These are phyloP conservation scores for Penicillium digitatum DNA, from an alignment of 2,329 filamentous ascomycete genomes.

Conservation along the genomic window DNA sequence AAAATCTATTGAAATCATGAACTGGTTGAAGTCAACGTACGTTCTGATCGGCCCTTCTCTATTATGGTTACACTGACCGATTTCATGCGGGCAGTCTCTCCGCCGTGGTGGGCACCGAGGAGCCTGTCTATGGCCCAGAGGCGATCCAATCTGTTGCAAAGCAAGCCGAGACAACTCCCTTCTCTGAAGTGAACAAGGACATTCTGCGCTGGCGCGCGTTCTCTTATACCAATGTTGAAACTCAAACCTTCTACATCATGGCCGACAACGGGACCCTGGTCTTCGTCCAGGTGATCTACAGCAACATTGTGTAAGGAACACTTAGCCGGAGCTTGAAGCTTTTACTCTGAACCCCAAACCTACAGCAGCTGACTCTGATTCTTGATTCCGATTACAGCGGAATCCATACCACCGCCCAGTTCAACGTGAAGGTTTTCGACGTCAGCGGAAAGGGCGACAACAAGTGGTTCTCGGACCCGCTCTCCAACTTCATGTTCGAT, in stretches of 20 bases:
- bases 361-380: constrained; percentile 8
- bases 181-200: constrained; percentile 71
- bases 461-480: constrained; percentile 77
- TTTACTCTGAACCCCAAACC: background rate
- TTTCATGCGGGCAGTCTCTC: constrained; percentile 54
- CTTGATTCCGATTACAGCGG: constrained; percentile 55
- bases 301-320: constrained; percentile 77
- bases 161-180: constrained; percentile 72
- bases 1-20: constrained; percentile 60
- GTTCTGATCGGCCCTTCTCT: constrained; percentile 34
- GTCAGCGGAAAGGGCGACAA: constrained; percentile 66
- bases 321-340: background rate
- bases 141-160: constrained; percentile 82
- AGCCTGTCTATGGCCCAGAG: constrained; percentile 88
- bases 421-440: constrained; percentile 90
- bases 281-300: constrained; percentile 92
- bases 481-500: constrained; percentile 77
- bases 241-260: constrained; percentile 88
- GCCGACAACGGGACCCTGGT: constrained; percentile 71
- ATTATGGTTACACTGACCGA: constrained; percentile 37
- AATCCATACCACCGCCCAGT: constrained; percentile 84
- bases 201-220: constrained; percentile 78
- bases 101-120: constrained; percentile 88
- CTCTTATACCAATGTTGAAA: constrained; percentile 87
- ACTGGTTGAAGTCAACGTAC: constrained; percentile 91